Conservation (phyloP, 169 alveolate genomes). For the Eimeria brunetti region DNA sequence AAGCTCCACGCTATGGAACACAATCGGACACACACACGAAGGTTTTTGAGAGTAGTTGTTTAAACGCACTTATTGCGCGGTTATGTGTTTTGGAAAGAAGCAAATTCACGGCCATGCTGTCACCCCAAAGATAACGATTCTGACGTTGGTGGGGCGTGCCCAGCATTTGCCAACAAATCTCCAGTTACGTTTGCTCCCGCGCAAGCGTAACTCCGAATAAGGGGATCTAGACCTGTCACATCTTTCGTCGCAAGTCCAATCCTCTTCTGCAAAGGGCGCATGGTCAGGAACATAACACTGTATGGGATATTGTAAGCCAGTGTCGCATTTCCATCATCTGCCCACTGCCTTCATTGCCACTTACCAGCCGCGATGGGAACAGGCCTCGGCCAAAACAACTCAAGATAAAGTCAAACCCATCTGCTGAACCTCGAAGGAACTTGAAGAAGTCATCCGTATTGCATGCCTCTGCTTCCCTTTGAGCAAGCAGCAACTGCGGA, state of each 20-base stretch:
- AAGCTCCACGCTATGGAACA: not conserved
- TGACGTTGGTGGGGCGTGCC: not conserved
- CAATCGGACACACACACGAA: not conserved
- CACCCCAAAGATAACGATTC: not conserved
- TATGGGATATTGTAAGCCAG: not conserved
- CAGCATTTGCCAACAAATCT: not conserved
- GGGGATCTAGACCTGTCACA: constrained; percentile 21
- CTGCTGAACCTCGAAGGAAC: constrained; percentile 80
- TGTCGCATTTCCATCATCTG: not conserved
- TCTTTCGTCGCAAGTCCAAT: constrained; percentile 46
- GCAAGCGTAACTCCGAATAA: constrained; percentile 14
- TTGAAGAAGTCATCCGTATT: constrained; percentile 81
- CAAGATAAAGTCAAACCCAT: constrained; percentile 76
- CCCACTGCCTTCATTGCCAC: constrained; percentile 27
- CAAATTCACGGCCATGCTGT: not conserved
- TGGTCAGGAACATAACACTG: not conserved
- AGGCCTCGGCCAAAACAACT: constrained; percentile 78
- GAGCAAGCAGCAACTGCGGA: constrained; percentile 78
- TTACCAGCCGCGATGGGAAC: constrained; percentile 72
- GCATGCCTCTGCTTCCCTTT: constrained; percentile 75
- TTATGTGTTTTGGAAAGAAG: not conserved
- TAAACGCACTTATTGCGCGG: not conserved
- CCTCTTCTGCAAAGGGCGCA: constrained; percentile 5
- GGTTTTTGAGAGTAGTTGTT: not conserved
- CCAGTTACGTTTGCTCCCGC: not conserved